Percentiles rank a stretch among this genome's conserved stretches.
Conservation (phyloP, 352 stramenopile genomes). For the Phytophthora colocasiae region DNA sequence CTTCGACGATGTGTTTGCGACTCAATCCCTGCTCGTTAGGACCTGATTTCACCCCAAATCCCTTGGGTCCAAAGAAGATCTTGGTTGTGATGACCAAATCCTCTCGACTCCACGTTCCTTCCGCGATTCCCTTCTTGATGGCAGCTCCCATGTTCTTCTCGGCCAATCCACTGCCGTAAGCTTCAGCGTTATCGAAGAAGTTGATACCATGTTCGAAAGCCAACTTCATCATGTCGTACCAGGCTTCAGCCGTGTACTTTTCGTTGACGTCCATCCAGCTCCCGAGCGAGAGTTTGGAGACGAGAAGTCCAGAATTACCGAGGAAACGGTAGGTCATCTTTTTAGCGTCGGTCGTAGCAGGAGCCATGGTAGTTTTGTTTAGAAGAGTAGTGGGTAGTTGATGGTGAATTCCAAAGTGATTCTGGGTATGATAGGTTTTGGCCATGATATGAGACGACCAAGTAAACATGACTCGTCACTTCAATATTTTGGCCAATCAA, state of each 20-base stretch:
- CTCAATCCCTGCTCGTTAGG: slow-evolving; percentile 8
- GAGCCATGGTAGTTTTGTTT: background rate
- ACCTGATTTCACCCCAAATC: too few species aligned
- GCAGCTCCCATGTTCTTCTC: slow-evolving; percentile 44
- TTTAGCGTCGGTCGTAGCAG: background rate
- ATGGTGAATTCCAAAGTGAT: too few species aligned
- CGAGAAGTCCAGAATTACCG: slow-evolving; percentile 14
- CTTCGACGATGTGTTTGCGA: slow-evolving; percentile 57
- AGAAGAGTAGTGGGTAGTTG: background rate
- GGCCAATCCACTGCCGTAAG: slow-evolving; percentile 38
- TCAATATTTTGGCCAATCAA: background rate
- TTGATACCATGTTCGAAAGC: slow-evolving; percentile 56
- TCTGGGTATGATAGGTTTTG: background rate
- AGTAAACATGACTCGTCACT: too few species aligned
- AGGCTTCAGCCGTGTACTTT: slow-evolving; percentile 20
- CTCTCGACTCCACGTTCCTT: slow-evolving; percentile 32
- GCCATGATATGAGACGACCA: too few species aligned
- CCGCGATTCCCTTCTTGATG: slow-evolving; percentile 40
- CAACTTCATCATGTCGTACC: slow-evolving; percentile 42
- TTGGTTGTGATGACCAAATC: slow-evolving; percentile 72
- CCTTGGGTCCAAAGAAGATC: slow-evolving; percentile 46
- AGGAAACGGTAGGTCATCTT: background rate
- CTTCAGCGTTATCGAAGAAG: slow-evolving; percentile 54
- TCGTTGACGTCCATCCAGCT: slow-evolving; percentile 37
- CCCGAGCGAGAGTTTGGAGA: slow-evolving; percentile 45